Percentiles rank a stretch among this genome's conserved stretches.
Evolutionary conservation across 2,329 filamentous ascomycete species (phyloP).

Genomic region (Epichloe sibirici): DNA sequence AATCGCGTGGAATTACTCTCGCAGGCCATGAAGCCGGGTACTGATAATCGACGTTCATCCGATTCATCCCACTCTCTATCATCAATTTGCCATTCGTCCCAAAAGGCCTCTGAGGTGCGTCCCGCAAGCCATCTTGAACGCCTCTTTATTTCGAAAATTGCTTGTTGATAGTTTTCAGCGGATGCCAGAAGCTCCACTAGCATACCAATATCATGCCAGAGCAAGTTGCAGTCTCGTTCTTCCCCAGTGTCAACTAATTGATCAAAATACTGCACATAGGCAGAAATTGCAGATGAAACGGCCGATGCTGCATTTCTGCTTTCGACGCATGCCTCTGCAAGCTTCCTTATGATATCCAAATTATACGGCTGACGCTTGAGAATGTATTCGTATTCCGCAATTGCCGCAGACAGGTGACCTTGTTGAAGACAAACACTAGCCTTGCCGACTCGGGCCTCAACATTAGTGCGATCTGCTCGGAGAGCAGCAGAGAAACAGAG

Average conservation of each 20-base stretch:
- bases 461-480: constrained; percentile 41
- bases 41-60: constrained; percentile 51
- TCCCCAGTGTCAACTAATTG: constrained; percentile 23
- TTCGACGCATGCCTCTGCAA: constrained; percentile 45
- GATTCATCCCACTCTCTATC: constrained; percentile 82
- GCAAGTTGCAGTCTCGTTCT: constrained; percentile 26
- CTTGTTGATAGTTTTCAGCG: constrained; percentile 48
- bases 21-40: constrained; percentile 47
- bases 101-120: constrained; percentile 59
- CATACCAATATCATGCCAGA: constrained; percentile 76
- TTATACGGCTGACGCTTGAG: constrained; percentile 41
- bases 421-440: constrained; percentile 45
- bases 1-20: constrained; percentile 47
- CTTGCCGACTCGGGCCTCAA: constrained; percentile 47
- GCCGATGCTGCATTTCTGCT: constrained; percentile 31
- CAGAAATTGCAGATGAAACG: constrained; percentile 29
- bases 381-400: constrained; percentile 43
- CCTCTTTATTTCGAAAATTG: constrained; percentile 56
- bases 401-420: constrained; percentile 40
- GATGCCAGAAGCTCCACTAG: constrained; percentile 72
- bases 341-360: constrained; percentile 39
- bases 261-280: constrained; percentile 36
- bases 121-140: constrained; percentile 75
- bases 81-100: constrained; percentile 60
- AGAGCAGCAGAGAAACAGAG: constrained; percentile 49